phyloP scores from a whole-genome alignment of 2,329 filamentous ascomycete species.

The Verticillium isaacii region DNA sequence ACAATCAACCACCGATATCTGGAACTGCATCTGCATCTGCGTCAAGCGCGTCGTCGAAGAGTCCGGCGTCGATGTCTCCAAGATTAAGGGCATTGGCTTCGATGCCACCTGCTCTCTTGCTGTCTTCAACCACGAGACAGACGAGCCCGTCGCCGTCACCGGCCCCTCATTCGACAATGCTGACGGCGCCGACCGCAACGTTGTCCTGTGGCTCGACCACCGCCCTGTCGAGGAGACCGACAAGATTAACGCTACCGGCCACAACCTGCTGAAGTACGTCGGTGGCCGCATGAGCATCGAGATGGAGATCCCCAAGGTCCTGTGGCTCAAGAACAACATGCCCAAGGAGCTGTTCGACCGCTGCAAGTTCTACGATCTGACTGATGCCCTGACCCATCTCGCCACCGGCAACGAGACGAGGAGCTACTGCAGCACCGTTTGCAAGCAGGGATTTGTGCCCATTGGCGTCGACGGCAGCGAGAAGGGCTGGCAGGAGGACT shows the following conservation, averaged over 20 bases:
- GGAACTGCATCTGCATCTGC: slow-evolving; percentile 87
- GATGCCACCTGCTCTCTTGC: slow-evolving; percentile 97
- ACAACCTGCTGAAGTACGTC: slow-evolving; percentile 92
- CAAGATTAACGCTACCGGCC: slow-evolving; percentile 86
- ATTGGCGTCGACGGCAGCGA: slow-evolving; percentile 96
- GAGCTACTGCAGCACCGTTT: slow-evolving; percentile 93
- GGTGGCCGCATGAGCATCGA: slow-evolving; percentile 98
- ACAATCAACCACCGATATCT: slow-evolving; percentile 97
- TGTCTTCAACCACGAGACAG: slow-evolving; percentile 83
- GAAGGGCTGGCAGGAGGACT: slow-evolving; percentile 98
- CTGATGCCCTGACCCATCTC: slow-evolving; percentile 88
- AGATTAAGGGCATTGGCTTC: slow-evolving; percentile 88
- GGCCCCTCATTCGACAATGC: slow-evolving; percentile 74
- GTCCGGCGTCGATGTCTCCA: slow-evolving; percentile 69
- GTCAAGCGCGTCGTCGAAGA: slow-evolving; percentile 79
- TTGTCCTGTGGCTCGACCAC: slow-evolving; percentile 97
- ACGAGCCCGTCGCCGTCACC: slow-evolving; percentile 87
- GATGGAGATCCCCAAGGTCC: slow-evolving; percentile 98
- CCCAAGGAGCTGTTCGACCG: slow-evolving; percentile 80
- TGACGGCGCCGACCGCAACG: slow-evolving; percentile 80
- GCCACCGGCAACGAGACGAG: slow-evolving; percentile 88
- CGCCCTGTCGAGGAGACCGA: slow-evolving; percentile 85
- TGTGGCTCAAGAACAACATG: slow-evolving; percentile 99
- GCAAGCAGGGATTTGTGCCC: slow-evolving; percentile 94
- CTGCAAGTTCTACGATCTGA: slow-evolving; percentile 96